Evolutionary conservation across 2,329 filamentous ascomycete species (phyloP).

Genomic region (Cadophora sp.): DNA sequence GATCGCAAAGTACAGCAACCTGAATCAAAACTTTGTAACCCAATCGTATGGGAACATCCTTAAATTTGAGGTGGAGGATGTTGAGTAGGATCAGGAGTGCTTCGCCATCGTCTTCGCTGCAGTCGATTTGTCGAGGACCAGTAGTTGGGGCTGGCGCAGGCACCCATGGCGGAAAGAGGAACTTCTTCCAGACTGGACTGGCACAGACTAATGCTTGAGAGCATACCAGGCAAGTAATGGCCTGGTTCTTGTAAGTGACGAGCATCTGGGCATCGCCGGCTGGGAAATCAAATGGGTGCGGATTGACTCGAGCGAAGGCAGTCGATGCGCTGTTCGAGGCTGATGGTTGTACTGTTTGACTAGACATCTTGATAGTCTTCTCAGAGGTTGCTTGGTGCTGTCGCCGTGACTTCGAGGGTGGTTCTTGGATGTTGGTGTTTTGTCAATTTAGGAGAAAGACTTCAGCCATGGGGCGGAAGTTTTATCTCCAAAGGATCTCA

Average conservation of each 20-base stretch:
- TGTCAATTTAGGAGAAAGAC: too few species aligned
- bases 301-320: too few species aligned
- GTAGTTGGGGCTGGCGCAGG: too few species aligned
- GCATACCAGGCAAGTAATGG: not conserved
- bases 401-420: too few species aligned
- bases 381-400: too few species aligned
- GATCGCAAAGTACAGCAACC: not conserved
- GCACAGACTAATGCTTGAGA: not conserved
- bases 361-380: too few species aligned
- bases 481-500: too few species aligned
- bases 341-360: too few species aligned
- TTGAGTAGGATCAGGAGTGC: not conserved
- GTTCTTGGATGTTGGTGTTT: too few species aligned
- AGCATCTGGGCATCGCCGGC: not conserved
- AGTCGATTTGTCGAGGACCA: not conserved
- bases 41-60: not conserved
- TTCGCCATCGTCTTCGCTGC: conserved; percentile 3
- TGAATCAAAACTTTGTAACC: not conserved
- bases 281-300: not conserved
- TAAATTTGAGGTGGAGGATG: conserved; percentile 1
- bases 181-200: not conserved
- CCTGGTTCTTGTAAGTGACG: not conserved
- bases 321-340: too few species aligned
- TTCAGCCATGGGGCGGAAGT: too few species aligned
- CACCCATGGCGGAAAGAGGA: not conserved